Evolutionary conservation across 1,139 yeast species (phyloP), one percentile per base, ranked within the genome.

Genomic region (Pichia sp.): DNA sequence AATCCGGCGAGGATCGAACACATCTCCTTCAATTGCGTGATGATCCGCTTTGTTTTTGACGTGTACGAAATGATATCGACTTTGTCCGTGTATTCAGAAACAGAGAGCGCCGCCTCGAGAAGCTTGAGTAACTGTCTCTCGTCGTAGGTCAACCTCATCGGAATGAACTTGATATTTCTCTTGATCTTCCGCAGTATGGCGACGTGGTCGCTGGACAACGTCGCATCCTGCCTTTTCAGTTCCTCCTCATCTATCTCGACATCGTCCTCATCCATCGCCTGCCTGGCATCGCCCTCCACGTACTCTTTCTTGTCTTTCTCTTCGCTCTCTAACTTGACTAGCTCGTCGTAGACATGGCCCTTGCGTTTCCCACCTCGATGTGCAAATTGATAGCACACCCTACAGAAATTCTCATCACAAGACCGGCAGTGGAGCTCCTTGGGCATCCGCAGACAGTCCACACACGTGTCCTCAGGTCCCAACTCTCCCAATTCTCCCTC

Each of bases 1-100:
- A 85, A 67, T 0, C 91, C 93, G 1, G 87, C 83, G 50, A 85
- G 68, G 19, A 85, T 84, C 1, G 89, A 82, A 64, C 93, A 85
- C 68, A 85, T 80, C 62, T 85, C 90, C 55, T 80, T 78, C 56
- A 85, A 67, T 65, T 85, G 90, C 19, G 79, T 79, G 2, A 85
- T 82, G 34, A 85, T 84, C 54, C 90, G 73, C 62, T 77, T 82
- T 1, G 87, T 71, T 61, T 83, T 83, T 5, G 89, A 79, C 6
- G 79, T 72, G 60, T 82, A 81, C 1, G 84, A 72, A 37, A 82
- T 64, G 43, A 85, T 80, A 64, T 85, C 93, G 37, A 85, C 87
- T 59, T 80, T 78, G 62, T 85, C 90, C 0, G 90, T 85, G 64
- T 85, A 85, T 61, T 85, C 90, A 16, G 87, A 80, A 4, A 85